phyloP scores from a whole-genome alignment of 1,139 yeast species.

The Geotrichum australiense region DNA sequence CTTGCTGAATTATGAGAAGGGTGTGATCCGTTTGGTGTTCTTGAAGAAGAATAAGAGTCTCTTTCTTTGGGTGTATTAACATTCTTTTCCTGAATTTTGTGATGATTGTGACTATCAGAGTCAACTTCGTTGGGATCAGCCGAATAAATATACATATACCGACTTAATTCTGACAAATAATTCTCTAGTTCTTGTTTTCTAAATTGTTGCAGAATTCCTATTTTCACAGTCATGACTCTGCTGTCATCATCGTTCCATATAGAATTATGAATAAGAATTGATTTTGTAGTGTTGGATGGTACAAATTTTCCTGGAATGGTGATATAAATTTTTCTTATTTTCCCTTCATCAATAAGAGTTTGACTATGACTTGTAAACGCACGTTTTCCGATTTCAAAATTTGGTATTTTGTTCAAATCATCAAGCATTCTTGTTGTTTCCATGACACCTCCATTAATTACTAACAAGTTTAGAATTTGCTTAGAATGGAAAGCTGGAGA shows the following conservation, averaged over 20 bases:
- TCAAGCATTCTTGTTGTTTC: background rate
- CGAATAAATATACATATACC: background rate
- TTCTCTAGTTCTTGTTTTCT: background rate
- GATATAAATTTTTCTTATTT: constrained; percentile 7
- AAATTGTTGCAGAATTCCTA: background rate
- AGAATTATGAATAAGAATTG: constrained; percentile 3
- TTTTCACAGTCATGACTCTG: constrained; percentile 1
- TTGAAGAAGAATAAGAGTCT: background rate
- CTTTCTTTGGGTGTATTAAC: background rate
- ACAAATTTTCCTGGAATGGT: constrained; percentile 6
- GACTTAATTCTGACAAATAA: constrained; percentile 1
- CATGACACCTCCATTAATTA: constrained; percentile 6
- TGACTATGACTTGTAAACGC: constrained; percentile 3
- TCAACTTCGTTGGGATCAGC: too few relatives aligned
- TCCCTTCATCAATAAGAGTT: background rate
- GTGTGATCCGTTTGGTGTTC: too few relatives aligned
- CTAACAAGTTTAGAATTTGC: background rate
- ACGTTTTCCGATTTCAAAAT: constrained; percentile 7
- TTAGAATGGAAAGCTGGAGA: too few relatives aligned
- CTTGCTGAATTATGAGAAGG: too few relatives aligned
- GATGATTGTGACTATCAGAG: background rate
- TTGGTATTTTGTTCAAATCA: background rate
- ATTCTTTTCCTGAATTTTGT: background rate
- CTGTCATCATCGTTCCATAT: constrained; percentile 1
- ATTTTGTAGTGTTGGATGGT: constrained; percentile 3